phyloP scores from a whole-genome alignment of 2,329 filamentous ascomycete genomes.

The Fusarium illudens region DNA sequence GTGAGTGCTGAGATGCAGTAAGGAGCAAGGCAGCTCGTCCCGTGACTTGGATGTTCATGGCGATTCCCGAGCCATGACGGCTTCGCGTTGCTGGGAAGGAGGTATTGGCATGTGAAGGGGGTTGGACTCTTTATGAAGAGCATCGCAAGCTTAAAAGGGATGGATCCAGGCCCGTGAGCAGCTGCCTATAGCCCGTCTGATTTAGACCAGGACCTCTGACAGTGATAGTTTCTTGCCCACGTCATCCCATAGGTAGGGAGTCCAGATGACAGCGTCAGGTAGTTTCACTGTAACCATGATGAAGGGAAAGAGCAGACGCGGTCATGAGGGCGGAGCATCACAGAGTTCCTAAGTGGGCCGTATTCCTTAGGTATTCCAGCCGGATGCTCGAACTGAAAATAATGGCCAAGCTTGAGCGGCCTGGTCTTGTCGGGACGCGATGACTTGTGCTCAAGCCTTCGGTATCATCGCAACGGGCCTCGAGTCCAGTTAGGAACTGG shows the following conservation, averaged over 20 bases:
- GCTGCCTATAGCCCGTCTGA: neutral
- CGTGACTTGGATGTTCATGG: conserved; percentile 7
- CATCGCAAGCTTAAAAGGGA: neutral
- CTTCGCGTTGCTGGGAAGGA: conserved; percentile 13
- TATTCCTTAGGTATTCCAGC: neutral
- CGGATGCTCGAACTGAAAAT: neutral
- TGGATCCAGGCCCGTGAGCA: neutral
- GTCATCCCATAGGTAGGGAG: neutral
- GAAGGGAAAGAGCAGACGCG: too few species aligned
- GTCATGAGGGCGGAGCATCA: too few species aligned
- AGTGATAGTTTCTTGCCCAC: neutral
- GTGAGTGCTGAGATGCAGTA: neutral
- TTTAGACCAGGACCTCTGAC: neutral
- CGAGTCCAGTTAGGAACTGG: neutral
- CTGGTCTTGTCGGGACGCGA: neutral
- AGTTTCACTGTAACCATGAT: too few species aligned
- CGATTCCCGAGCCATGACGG: neutral
- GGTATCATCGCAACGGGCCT: neutral
- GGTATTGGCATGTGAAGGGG: neutral
- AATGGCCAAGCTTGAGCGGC: neutral
- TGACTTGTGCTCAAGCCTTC: neutral
- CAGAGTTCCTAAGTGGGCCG: too few species aligned
- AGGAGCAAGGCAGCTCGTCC: neutral
- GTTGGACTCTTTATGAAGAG: neutral
- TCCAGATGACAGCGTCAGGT: too few species aligned